Percentiles rank a stretch among this genome's conserved stretches.
Evolutionary conservation across 1,284 basidiomycete genomes (phyloP).

Genomic region (Entoloma clypeatum): DNA sequence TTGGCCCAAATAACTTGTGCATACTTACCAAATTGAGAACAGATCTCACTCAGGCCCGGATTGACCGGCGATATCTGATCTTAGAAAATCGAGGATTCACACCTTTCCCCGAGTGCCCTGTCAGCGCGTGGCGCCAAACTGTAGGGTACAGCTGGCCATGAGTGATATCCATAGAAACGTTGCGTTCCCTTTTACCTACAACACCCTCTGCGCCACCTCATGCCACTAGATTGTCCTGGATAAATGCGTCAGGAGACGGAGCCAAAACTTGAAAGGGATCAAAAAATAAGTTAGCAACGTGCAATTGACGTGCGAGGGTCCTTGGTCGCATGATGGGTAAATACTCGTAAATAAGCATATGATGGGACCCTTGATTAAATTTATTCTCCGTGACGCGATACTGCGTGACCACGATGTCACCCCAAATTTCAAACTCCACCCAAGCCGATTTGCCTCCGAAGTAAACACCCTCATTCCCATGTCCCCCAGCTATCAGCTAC

Average conservation of each 20-base stretch:
- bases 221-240: no score
- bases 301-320: conserved; percentile 2
- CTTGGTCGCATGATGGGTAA: conserved; percentile 1
- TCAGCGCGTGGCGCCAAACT: no score
- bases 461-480: conserved; percentile 5
- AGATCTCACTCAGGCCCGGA: conserved; percentile 19
- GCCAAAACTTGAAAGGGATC: no score
- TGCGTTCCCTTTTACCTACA: no score
- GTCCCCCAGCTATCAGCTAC: conserved; percentile 51
- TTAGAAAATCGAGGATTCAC: conserved; percentile 17
- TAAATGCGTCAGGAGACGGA: no score
- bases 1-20: conserved; percentile 15
- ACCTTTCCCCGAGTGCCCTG: no score
- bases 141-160: conserved; percentile 10
- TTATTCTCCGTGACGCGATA: conserved; percentile 12
- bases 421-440: conserved; percentile 6
- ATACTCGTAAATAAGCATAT: conserved; percentile 1
- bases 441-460: conserved; percentile 5
- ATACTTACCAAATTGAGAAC: conserved; percentile 17
- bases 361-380: conserved; percentile 16
- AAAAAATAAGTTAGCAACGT: no score
- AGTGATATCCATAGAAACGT: neutral
- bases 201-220: no score
- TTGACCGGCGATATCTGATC: conserved; percentile 18
- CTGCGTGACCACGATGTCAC: conserved; percentile 3